Percentiles rank a stretch among this genome's conserved stretches.
Conservation (phyloP, 1,284 basidiomycete species). For the Fomitiporia mediterranea region DNA sequence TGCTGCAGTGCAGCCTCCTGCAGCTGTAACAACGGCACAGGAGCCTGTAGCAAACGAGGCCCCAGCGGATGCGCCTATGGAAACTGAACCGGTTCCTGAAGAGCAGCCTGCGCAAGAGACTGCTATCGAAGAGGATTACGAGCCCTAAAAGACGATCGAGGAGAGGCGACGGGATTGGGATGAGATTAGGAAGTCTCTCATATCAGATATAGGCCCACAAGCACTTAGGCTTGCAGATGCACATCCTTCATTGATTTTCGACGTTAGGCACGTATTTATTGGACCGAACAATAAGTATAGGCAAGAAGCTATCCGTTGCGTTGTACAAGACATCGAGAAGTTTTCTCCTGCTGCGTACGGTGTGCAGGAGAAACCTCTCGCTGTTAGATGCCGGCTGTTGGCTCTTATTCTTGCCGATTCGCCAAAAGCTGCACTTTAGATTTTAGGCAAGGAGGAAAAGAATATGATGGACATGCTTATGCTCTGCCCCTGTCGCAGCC, state of each 20-base stretch:
- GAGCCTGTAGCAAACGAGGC: slow-evolving; percentile 30
- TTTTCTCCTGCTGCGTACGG: slow-evolving; percentile 65
- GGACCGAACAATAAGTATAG: slow-evolving; percentile 57
- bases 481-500: slow-evolving; percentile 59
- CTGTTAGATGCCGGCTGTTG: slow-evolving; percentile 80
- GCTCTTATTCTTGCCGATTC: slow-evolving; percentile 78
- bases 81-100: slow-evolving; percentile 20
- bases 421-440: slow-evolving; percentile 46
- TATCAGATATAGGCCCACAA: slow-evolving; percentile 57
- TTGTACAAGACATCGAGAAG: slow-evolving; percentile 68
- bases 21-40: slow-evolving; percentile 20
- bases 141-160: slow-evolving; percentile 35
- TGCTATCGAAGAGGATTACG: slow-evolving; percentile 22
- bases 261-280: slow-evolving; percentile 78
- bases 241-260: slow-evolving; percentile 85
- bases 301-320: slow-evolving; percentile 53
- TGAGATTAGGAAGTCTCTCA: slow-evolving; percentile 61
- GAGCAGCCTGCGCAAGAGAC: slow-evolving; percentile 17
- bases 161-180: slow-evolving; percentile 65
- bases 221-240: slow-evolving; percentile 82
- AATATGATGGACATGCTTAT: slow-evolving; percentile 62
- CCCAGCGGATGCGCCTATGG: slow-evolving; percentile 22
- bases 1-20: slow-evolving; percentile 21
- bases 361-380: slow-evolving; percentile 66
- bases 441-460: slow-evolving; percentile 40